These are phyloP conservation scores for Talaromyces sp. DNA, from an alignment of 2,329 filamentous ascomycete genomes.

Conservation along the genomic window DNA sequence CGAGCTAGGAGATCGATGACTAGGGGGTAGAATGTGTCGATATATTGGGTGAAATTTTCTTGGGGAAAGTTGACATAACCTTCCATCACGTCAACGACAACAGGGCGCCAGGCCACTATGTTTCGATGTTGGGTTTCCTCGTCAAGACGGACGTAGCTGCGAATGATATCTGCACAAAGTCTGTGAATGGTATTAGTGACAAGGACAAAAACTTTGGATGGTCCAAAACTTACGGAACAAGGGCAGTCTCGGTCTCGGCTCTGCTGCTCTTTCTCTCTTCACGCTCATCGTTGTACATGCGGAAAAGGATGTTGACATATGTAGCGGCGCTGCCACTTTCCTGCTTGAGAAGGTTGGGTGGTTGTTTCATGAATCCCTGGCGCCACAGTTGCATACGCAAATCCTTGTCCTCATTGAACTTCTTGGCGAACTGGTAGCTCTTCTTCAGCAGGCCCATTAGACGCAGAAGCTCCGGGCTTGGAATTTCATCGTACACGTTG, in stretches of 20 bases:
- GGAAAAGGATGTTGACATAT: conserved; percentile 91
- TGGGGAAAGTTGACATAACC: conserved; percentile 82
- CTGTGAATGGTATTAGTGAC: conserved; percentile 32
- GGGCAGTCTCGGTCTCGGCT: conserved; percentile 79
- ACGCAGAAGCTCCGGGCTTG: conserved; percentile 80
- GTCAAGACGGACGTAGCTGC: conserved; percentile 78
- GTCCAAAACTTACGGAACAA: conserved; percentile 65
- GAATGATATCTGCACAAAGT: conserved; percentile 90
- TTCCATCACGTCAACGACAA: conserved; percentile 94
- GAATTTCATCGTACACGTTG: conserved; percentile 88
- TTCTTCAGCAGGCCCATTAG: conserved; percentile 95
- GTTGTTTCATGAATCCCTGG: conserved; percentile 99
- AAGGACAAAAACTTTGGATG: neutral
- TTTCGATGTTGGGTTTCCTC: conserved; percentile 97
- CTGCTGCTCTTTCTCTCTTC: conserved; percentile 77
- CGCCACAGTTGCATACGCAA: conserved; percentile 90
- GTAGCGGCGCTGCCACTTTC: conserved; percentile 89
- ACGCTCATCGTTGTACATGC: conserved; percentile 92
- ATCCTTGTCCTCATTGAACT: conserved; percentile 97
- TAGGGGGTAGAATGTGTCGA: conserved; percentile 81
- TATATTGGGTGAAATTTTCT: conserved; percentile 73
- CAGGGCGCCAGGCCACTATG: conserved; percentile 93
- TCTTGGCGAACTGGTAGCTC: conserved; percentile 92
- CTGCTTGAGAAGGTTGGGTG: conserved; percentile 95
- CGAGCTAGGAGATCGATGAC: conserved; percentile 77